These are phyloP conservation scores for Quercus rubra DNA, from an alignment of 306 rosid species.

Conservation along the genomic window DNA sequence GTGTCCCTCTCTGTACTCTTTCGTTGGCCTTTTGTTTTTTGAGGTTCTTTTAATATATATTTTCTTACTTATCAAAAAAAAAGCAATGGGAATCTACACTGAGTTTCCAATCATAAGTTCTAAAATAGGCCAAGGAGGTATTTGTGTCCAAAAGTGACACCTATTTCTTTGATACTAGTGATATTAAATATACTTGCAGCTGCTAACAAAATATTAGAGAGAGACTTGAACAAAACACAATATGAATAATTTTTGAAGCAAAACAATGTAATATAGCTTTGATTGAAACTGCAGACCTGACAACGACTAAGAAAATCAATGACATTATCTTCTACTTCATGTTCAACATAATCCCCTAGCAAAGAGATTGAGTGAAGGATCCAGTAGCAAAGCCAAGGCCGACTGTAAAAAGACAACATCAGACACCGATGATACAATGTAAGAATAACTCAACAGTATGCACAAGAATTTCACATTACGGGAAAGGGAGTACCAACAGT, in stretches of 20 bases:
- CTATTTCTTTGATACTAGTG: background rate
- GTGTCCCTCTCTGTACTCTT: too few species aligned
- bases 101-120: background rate
- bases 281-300: slow-evolving; percentile 46
- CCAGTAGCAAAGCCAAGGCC: slow-evolving; percentile 97
- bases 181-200: background rate
- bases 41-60: too few species aligned
- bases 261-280: background rate
- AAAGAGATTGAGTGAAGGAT: slow-evolving; percentile 79
- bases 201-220: background rate
- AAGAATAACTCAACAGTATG: background rate
- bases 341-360: slow-evolving; percentile 62
- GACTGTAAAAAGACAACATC: slow-evolving; percentile 46
- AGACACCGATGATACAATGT: background rate
- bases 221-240: background rate
- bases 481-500: background rate
- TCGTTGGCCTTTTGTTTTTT: too few species aligned
- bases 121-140: background rate
- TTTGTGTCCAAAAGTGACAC: background rate
- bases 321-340: slow-evolving; percentile 43
- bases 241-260: background rate
- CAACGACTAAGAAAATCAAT: slow-evolving; percentile 78
- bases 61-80: too few species aligned
- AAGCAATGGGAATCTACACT: background rate
- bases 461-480: background rate